phyloP scores from a whole-genome alignment of 2,329 filamentous ascomycete species.

The Myrmaecium sp. region DNA sequence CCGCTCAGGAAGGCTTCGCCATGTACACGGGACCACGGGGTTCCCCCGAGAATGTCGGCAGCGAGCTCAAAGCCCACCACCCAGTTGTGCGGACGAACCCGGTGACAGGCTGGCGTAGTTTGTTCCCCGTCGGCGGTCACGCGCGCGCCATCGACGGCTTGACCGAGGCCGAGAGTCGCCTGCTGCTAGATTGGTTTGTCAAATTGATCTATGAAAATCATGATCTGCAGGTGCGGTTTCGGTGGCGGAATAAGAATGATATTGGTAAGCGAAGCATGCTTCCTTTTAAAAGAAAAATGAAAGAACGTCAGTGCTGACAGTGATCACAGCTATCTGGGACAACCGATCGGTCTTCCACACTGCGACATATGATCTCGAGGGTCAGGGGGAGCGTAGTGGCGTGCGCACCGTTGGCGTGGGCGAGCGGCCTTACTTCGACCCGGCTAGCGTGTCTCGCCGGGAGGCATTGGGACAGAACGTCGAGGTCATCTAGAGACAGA shows the following conservation, averaged over 20 bases:
- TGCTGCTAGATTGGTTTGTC: constrained; percentile 27
- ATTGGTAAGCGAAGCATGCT: constrained; percentile 17
- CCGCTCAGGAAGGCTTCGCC: constrained; percentile 24
- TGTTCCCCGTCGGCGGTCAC: constrained; percentile 30
- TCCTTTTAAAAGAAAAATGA: background rate
- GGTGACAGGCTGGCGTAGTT: constrained; percentile 43
- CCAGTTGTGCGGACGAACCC: constrained; percentile 45
- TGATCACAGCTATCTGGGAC: constrained; percentile 50
- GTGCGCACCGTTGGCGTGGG: constrained; percentile 38
- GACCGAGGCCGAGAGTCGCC: constrained; percentile 24
- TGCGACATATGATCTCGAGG: constrained; percentile 46
- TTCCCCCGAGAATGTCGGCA: constrained; percentile 37
- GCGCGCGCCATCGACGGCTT: constrained; percentile 29
- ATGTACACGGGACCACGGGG: constrained; percentile 33
- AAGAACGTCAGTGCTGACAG: no score
- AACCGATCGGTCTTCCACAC: constrained; percentile 43
- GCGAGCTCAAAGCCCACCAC: constrained; percentile 32
- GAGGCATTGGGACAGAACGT: constrained; percentile 26
- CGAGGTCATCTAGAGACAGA: no score
- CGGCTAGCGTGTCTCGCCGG: constrained; percentile 28
- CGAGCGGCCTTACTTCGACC: constrained; percentile 37
- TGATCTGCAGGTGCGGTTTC: constrained; percentile 32
- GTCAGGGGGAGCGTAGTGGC: constrained; percentile 33
- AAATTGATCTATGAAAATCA: constrained; percentile 30
- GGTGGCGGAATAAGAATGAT: constrained; percentile 33